Conservation (phyloP, 495 filamentous ascomycete genomes). For the Aspergillus egyptiacus region DNA sequence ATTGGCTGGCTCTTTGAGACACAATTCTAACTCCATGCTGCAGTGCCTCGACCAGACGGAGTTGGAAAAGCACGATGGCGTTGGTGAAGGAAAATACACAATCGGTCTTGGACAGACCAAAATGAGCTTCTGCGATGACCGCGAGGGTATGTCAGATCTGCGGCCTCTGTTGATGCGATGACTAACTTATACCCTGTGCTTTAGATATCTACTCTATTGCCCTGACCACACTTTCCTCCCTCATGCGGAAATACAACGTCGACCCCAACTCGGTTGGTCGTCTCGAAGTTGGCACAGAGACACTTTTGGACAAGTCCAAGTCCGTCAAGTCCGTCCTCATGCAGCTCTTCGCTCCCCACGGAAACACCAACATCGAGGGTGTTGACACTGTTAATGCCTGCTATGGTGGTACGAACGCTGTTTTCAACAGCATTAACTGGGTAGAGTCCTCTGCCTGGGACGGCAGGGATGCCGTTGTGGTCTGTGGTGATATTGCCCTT, state of each 20-base stretch:
- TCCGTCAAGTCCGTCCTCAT: slow-evolving; percentile 99
- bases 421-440: slow-evolving; percentile 98
- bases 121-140: slow-evolving; percentile 99
- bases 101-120: slow-evolving; percentile 99
- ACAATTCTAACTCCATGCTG: too few relatives aligned
- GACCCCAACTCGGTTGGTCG: slow-evolving; percentile 86
- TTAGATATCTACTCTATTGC: slow-evolving; percentile 97
- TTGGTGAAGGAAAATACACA: slow-evolving; percentile 90
- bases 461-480: slow-evolving; percentile 86
- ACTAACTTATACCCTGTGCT: slow-evolving; percentile 2
- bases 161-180: background rate
- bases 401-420: slow-evolving; percentile 96
- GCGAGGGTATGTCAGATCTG: slow-evolving; percentile 70
- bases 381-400: slow-evolving; percentile 96
- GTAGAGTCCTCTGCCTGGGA: slow-evolving; percentile 98
- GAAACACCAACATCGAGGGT: slow-evolving; percentile 90
- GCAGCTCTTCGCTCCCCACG: slow-evolving; percentile 84
- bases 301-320: slow-evolving; percentile 98
- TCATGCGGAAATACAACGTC: slow-evolving; percentile 89
- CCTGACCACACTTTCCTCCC: slow-evolving; percentile 81
- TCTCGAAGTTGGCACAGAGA: slow-evolving; percentile 97
- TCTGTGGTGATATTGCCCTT: slow-evolving; percentile 94
- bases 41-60: slow-evolving; percentile 96
- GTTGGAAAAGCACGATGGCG: slow-evolving; percentile 97
- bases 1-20: too few relatives aligned